Base-by-base conservation (phyloP, 805 yeast species). In the Yueomyces sinensis region DNA sequence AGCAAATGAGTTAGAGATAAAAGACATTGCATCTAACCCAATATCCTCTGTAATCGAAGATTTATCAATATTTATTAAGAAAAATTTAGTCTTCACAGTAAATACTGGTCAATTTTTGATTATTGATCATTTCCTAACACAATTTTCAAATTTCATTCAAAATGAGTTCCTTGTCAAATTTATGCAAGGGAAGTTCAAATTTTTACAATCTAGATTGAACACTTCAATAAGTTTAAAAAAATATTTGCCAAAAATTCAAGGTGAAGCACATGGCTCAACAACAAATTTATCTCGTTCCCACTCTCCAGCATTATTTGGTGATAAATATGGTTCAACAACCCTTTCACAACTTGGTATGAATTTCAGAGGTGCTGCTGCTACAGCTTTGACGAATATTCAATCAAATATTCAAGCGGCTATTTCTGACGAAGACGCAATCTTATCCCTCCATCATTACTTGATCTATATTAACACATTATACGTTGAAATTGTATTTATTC, bases 11-110 rank as follows among this genome's bases (percentile, higher is more conserved):
- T 54, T 27, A 9, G 43, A 40, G 19, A 52, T 51, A 25, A 39
- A 42, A 9, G 56, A 49, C 32, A 35, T 41, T 13, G 48, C 50
- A 1, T 46, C 52, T 15, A 47, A 76, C 4, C 89, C 87, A 2
- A 72, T 80, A 4, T 74, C 93, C 0, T 83, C 96, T 0, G 76
- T 83, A 17, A 74, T 87, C 17, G 98, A 91, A 47, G 98, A 91
- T 52, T 61, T 82, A 24, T 70, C 83, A 19, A 64, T 84, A 45
- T 73, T 86, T 7, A 59, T 87, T 31, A 80, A 82, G 47, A 72
- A 75, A 27, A 66, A 81, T 14, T 53, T 86, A 25, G 60, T 74
- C 17, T 79, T 77, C 38, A 65, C 76, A 1, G 62, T 86, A 11
- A 77, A 81, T 31, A 71, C 94, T 0, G 93, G 94, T 0, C 80